A percentile compares a stretch with the other conserved stretches of the same genome.
These are phyloP conservation scores for Podospora anserina DNA, from an alignment of 495 filamentous ascomycete genomes.

Conservation along the genomic window DNA sequence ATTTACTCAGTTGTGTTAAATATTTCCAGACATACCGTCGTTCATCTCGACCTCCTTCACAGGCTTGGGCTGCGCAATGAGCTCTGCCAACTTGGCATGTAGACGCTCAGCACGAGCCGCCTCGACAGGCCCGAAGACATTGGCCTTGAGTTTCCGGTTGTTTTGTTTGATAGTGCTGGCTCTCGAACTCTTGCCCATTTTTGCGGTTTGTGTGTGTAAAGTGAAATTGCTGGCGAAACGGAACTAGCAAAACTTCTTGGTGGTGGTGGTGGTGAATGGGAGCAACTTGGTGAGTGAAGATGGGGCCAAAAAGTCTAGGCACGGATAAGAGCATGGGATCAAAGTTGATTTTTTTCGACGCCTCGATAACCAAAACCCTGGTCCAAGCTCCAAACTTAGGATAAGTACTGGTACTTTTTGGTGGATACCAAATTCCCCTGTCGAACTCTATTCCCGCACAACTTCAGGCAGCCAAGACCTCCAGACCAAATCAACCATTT, in stretches of 20 bases:
- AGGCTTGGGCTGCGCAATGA: conserved; percentile 65
- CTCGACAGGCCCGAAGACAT: conserved; percentile 76
- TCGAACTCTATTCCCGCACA: background rate
- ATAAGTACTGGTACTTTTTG: background rate
- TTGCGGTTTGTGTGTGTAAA: conserved; percentile 20
- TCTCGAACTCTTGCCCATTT: conserved; percentile 81
- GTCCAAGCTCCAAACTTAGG: background rate
- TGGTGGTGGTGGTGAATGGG: background rate
- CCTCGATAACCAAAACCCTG: conserved; percentile 1
- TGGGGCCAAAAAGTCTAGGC: background rate
- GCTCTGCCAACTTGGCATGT: conserved; percentile 72
- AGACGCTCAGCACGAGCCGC: conserved; percentile 71
- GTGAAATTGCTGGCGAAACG: background rate
- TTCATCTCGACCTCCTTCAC: conserved; percentile 39
- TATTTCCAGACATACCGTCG: conserved; percentile 18
- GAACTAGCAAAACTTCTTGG: background rate
- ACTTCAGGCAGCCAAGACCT: background rate
- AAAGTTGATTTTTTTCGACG: conserved; percentile 10
- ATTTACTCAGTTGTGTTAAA: background rate
- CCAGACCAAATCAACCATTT: background rate
- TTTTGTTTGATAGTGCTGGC: conserved; percentile 75
- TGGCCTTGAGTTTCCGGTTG: conserved; percentile 67
- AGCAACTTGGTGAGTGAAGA: background rate
- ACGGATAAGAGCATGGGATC: conserved; percentile 2
- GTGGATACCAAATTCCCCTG: background rate